Percentiles rank a stretch among this genome's conserved stretches.
phyloP scores from a whole-genome alignment of 2,329 filamentous ascomycete genomes.

The Coniella vitis region DNA sequence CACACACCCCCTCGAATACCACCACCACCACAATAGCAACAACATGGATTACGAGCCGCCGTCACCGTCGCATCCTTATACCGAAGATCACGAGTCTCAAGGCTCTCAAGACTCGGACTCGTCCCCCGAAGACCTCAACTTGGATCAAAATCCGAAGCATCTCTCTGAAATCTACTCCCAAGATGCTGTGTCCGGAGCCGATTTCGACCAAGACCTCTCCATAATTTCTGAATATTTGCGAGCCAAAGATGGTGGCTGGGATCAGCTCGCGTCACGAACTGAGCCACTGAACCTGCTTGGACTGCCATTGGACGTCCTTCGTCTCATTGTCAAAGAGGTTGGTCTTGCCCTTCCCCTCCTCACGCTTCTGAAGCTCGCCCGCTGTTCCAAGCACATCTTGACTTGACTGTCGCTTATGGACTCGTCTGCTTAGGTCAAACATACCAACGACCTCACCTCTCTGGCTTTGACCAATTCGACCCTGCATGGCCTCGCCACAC shows the following conservation, averaged over 20 bases:
- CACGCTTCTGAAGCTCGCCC: no score
- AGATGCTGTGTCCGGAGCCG: conserved; percentile 3
- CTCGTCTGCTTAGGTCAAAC: conserved; percentile 54
- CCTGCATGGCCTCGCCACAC: conserved; percentile 67
- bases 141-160: conserved; percentile 11
- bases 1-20: neutral
- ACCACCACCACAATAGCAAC: conserved; percentile 2
- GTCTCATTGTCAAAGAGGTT: conserved; percentile 74
- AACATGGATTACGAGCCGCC: conserved; percentile 8
- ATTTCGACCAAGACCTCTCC: conserved; percentile 8
- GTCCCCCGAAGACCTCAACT: neutral
- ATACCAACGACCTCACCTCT: conserved; percentile 75
- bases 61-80: conserved; percentile 8
- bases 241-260: conserved; percentile 59
- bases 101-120: neutral
- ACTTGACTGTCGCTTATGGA: conserved; percentile 1
- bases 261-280: conserved; percentile 52
- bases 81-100: conserved; percentile 5
- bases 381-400: neutral
- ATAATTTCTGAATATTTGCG: conserved; percentile 37
- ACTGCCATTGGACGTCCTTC: conserved; percentile 70
- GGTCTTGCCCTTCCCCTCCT: conserved; percentile 20
- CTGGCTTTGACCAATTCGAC: conserved; percentile 72
- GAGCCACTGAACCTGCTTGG: conserved; percentile 62
- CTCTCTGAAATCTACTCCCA: conserved; percentile 13